Conservation (phyloP, 1,139 yeast species). For the Candida tropicalis region DNA sequence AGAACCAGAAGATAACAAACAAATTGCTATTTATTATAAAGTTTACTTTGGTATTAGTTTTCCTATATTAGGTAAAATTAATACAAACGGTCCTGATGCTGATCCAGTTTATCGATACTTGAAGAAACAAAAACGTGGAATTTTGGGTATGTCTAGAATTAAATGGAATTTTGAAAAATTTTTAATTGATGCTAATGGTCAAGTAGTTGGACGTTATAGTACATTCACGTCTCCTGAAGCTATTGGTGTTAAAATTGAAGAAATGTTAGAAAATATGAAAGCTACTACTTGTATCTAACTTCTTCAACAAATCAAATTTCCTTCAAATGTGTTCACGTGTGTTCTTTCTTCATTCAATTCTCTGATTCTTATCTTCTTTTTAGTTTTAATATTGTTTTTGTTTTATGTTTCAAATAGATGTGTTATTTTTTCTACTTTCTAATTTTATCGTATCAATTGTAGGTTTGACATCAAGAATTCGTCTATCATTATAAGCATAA, state of each 20-base stretch:
- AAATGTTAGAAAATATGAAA: slow-evolving; percentile 28
- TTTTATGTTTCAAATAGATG: too few species aligned
- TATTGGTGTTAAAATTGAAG: slow-evolving; percentile 41
- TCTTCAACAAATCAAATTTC: too few species aligned
- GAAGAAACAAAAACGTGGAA: slow-evolving; percentile 53
- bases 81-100: slow-evolving; percentile 82
- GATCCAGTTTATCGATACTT: slow-evolving; percentile 82
- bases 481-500: too few species aligned
- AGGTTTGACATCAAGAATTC: too few species aligned
- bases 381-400: too few species aligned
- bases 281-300: neutral
- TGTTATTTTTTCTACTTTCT: too few species aligned
- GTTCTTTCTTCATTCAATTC: too few species aligned
- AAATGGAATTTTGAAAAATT: slow-evolving; percentile 57
- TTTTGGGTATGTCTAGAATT: slow-evolving; percentile 47
- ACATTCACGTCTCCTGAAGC: slow-evolving; percentile 45
- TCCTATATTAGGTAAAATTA: slow-evolving; percentile 84
- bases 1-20: slow-evolving; percentile 47
- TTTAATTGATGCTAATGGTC: slow-evolving; percentile 46
- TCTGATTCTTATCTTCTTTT: too few species aligned
- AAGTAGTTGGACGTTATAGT: slow-evolving; percentile 47
- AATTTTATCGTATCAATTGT: too few species aligned
- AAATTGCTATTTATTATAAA: slow-evolving; percentile 42
- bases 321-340: too few species aligned
- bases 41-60: slow-evolving; percentile 64